Percentiles rank a stretch among this genome's conserved stretches.
These are phyloP conservation scores for Pseudomonodictys pantanalensis DNA, from an alignment of 495 filamentous ascomycete genomes.

Conservation along the genomic window DNA sequence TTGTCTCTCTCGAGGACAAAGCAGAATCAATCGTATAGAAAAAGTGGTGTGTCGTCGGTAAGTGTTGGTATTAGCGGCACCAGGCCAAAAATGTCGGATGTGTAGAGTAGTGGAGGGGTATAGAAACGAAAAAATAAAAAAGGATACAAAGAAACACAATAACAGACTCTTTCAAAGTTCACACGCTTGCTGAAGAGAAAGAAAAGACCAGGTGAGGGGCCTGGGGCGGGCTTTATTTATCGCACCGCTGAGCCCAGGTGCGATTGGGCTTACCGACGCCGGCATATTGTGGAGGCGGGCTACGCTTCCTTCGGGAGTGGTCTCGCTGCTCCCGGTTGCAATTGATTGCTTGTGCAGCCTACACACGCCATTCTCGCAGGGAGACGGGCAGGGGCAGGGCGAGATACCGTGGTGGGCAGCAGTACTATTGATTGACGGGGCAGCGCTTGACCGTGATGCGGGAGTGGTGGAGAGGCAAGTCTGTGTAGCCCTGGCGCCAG, in stretches of 20 bases:
- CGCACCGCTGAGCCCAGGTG: background rate
- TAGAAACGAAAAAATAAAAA: constrained; percentile 33
- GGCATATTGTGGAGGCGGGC: constrained; percentile 25
- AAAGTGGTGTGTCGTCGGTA: constrained; percentile 9
- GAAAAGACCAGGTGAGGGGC: constrained; percentile 29
- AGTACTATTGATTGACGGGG: constrained; percentile 12
- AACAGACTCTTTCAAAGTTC: constrained; percentile 42
- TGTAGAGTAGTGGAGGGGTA: constrained; percentile 19
- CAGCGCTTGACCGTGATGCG: constrained; percentile 27
- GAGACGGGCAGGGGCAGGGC: background rate
- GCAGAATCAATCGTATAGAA: constrained; percentile 17
- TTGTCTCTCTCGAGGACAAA: constrained; percentile 22
- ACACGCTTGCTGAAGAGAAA: constrained; percentile 46
- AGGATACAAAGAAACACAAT: constrained; percentile 33
- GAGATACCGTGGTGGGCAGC: background rate
- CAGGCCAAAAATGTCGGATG: constrained; percentile 29
- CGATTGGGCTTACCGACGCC: constrained; percentile 25
- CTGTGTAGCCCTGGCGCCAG: constrained; percentile 25
- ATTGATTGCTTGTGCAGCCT: constrained; percentile 30
- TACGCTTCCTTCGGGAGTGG: constrained; percentile 2
- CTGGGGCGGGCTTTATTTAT: constrained; percentile 28
- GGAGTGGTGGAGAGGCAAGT: constrained; percentile 26
- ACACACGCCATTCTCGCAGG: constrained; percentile 1
- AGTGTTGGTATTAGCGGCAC: constrained; percentile 33
- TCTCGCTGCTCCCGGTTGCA: constrained; percentile 23